Percentiles rank a stretch among this genome's conserved stretches.
These are phyloP conservation scores for Nannizziopsis arthrosporioides DNA, from an alignment of 2,329 filamentous ascomycete species.

Conservation along the genomic window DNA sequence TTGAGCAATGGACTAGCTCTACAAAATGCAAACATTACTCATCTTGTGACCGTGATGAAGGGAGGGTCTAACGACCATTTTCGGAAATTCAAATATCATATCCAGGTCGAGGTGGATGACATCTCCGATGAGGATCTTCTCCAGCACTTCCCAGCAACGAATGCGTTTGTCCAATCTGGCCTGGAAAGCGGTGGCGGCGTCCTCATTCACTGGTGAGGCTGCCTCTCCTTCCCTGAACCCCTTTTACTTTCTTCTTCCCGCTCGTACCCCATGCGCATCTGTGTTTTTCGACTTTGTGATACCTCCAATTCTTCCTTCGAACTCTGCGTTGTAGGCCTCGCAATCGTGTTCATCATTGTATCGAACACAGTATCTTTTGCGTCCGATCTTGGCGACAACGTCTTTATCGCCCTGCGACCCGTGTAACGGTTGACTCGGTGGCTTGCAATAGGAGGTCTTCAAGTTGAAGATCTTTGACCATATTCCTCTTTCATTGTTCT, in stretches of 20 bases:
- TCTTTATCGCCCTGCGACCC: neutral
- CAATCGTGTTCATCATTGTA: too few species aligned
- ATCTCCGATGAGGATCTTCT: constrained; percentile 79
- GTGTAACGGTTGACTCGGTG: constrained; percentile 2
- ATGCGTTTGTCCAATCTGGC: constrained; percentile 71
- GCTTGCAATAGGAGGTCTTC: neutral
- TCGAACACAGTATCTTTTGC: too few species aligned
- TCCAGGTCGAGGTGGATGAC: constrained; percentile 78
- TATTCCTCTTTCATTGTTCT: too few species aligned
- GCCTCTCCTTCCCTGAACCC: neutral
- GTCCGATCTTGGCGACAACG: too few species aligned
- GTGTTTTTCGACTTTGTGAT: constrained; percentile 7
- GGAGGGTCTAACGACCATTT: constrained; percentile 48
- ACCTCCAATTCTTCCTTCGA: neutral
- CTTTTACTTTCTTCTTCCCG: constrained; percentile 10
- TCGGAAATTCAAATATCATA: constrained; percentile 58
- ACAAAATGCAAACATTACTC: constrained; percentile 64
- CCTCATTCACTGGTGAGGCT: constrained; percentile 58
- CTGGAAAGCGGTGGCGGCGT: constrained; percentile 49
- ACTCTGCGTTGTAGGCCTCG: neutral
- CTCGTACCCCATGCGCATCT: constrained; percentile 7
- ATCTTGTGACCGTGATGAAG: constrained; percentile 73
- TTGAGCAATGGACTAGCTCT: constrained; percentile 61
- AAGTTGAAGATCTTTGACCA: neutral
- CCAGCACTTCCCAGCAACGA: constrained; percentile 63